Base-by-base conservation (phyloP, 2,329 filamentous ascomycete genomes). In the Trichoderma pleuroti region DNA sequence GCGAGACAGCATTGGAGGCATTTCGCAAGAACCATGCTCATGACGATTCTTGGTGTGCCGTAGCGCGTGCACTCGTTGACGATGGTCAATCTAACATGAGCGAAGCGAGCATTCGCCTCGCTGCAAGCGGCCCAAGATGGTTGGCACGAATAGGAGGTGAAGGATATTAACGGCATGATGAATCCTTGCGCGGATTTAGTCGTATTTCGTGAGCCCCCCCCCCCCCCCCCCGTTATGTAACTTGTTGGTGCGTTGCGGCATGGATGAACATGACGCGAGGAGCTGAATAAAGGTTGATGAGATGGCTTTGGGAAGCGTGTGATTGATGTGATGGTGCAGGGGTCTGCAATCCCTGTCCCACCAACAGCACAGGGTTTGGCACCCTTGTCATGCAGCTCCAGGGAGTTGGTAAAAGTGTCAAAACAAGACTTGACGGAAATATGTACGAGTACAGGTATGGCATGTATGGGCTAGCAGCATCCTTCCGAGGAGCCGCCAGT, bases 361-460 rank as follows among this genome's bases (percentile, higher is more conserved):
- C 28, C 36, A 68, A 68, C 28, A 32, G 26, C 24, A 42, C 54
- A 68, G 36, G 54, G 54, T 30, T 24, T n/a, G 36, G 26, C 36
- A 42, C 65, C 65, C 65, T 21, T 68, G 54, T 36, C 54, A 60
- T 68, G 65, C 65, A 68, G 65, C 65, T n/a, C 65, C 65, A 68
- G 65, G 56, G 65, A 68, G 65, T 68, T 68, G 64, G 65, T 68
- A 60, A 68, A 65, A 34, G 54, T 68, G 65, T 68, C 39, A 60
- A 42, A 66, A 60, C 39, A 60, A 46, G 24, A 57, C 54, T 59
- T 59, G 64, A 57, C 56, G 64, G 63, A 67, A 67, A 67, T 59
- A 61, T 57, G 57, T 61, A 52, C 49, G 61, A 49, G 24, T n/a
- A 39, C 63, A 26, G 36, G 32, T 5, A 42, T 42, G 24, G 39